A percentile compares a stretch with the other conserved stretches of the same genome.
Evolutionary conservation across 495 filamentous ascomycete genomes (phyloP).

Genomic region (Penicillium herquei): DNA sequence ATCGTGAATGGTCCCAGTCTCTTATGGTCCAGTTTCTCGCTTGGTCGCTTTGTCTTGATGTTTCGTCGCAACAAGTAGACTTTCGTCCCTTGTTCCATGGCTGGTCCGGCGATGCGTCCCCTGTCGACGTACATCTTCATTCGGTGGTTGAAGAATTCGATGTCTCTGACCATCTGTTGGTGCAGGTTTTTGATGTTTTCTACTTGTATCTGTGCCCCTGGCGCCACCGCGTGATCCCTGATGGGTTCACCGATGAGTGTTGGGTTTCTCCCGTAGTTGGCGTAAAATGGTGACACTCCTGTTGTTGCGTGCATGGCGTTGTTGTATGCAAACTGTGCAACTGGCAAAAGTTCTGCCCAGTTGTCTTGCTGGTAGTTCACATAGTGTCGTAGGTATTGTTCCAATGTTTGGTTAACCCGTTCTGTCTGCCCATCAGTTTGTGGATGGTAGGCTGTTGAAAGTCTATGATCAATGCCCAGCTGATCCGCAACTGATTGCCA

Average conservation of each 20-base stretch:
- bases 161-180: too few species aligned
- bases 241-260: not conserved
- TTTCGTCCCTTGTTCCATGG: constrained; percentile 4
- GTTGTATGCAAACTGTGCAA: constrained; percentile 29
- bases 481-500: not conserved
- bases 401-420: constrained; percentile 14
- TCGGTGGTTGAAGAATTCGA: too few species aligned
- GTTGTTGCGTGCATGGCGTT: not conserved
- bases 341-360: constrained; percentile 22
- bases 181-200: not conserved
- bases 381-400: constrained; percentile 24
- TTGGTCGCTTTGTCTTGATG: constrained; percentile 7
- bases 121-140: not conserved
- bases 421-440: constrained; percentile 32
- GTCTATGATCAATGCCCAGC: not conserved
- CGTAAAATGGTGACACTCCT: constrained; percentile 17
- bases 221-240: not conserved
- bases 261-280: constrained; percentile 12
- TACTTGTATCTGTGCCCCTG: too few species aligned
- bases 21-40: constrained; percentile 7
- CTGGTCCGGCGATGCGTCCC: not conserved
- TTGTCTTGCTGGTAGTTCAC: constrained; percentile 28
- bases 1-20: constrained; percentile 10
- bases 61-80: constrained; percentile 4
- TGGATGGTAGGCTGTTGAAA: constrained; percentile 28